Evolutionary conservation across 768 basidiomycete species (phyloP).

Genomic region (Russula sp.): DNA sequence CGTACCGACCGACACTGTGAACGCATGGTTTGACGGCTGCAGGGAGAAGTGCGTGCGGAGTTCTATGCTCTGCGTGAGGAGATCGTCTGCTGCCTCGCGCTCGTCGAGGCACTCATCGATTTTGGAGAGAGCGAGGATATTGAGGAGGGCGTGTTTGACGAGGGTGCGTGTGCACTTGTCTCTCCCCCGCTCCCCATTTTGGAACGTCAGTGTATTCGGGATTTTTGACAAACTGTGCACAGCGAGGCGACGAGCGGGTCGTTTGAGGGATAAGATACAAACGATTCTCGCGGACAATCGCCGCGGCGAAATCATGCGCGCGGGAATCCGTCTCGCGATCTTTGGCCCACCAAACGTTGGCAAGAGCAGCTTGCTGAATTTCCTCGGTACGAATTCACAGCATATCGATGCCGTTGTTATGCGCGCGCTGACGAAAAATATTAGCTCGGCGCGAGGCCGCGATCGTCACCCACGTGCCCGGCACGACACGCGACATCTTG

Average conservation of each 20-base stretch:
- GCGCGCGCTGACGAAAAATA: not conserved
- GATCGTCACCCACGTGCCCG: constrained; percentile 81
- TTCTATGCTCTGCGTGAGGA: constrained; percentile 58
- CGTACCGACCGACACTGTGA: no score
- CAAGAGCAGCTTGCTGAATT: constrained; percentile 87
- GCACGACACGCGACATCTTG: constrained; percentile 84
- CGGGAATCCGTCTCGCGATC: constrained; percentile 77
- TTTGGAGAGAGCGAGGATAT: constrained; percentile 91
- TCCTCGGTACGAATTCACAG: constrained; percentile 45
- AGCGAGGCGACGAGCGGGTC: constrained; percentile 49
- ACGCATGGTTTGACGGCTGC: not conserved
- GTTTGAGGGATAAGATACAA: constrained; percentile 45
- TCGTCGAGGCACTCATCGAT: constrained; percentile 85
- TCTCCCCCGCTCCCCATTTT: not conserved
- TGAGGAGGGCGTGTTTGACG: constrained; percentile 70
- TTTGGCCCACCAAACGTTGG: constrained; percentile 93
- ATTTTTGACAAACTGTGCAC: not conserved
- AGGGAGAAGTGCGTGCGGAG: constrained; percentile 57
- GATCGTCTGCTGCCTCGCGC: constrained; percentile 66
- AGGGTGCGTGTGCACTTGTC: constrained; percentile 39
- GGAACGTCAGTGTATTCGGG: not conserved
- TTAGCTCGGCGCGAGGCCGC: constrained; percentile 81
- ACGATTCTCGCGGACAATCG: constrained; percentile 60
- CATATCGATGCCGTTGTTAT: not conserved
- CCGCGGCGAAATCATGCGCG: constrained; percentile 75